Conservation (phyloP, 78 protist species). For the Dictyostelium capitatum region DNA sequence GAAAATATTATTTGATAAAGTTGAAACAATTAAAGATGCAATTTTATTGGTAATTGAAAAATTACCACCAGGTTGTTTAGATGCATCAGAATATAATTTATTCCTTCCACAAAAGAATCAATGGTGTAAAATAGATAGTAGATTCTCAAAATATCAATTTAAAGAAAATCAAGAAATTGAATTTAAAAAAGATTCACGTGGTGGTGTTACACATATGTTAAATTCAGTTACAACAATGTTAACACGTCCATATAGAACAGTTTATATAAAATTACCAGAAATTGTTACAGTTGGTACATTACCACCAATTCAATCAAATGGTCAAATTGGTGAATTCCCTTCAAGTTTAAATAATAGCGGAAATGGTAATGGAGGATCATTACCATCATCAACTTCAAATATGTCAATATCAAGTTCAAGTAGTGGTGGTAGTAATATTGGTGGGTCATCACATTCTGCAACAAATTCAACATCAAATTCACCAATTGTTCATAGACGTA, state of each 20-base stretch:
- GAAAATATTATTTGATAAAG: slow-evolving; percentile 70
- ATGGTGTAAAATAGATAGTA: slow-evolving; percentile 66
- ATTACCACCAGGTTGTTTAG: slow-evolving; percentile 67
- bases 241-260: slow-evolving; percentile 35
- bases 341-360: neutral
- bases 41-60: slow-evolving; percentile 44
- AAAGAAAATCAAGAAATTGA: slow-evolving; percentile 79
- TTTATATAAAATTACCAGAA: slow-evolving; percentile 56
- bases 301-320: slow-evolving; percentile 14
- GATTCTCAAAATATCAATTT: slow-evolving; percentile 56
- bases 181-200: slow-evolving; percentile 68
- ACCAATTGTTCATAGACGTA: slow-evolving; percentile 14
- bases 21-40: slow-evolving; percentile 67
- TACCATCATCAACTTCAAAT: neutral
- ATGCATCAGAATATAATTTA: slow-evolving; percentile 34
- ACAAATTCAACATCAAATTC: neutral
- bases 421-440: neutral
- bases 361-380: neutral
- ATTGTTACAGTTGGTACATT: slow-evolving; percentile 41
- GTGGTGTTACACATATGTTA: slow-evolving; percentile 44
- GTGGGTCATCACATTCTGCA: neutral
- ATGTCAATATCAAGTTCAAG: neutral
- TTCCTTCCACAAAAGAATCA: slow-evolving; percentile 58
- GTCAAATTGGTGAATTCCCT: slow-evolving; percentile 18
- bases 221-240: slow-evolving; percentile 28